Base-by-base conservation (phyloP, 2,329 filamentous ascomycete genomes). In the Aspergillus brasiliensis region DNA sequence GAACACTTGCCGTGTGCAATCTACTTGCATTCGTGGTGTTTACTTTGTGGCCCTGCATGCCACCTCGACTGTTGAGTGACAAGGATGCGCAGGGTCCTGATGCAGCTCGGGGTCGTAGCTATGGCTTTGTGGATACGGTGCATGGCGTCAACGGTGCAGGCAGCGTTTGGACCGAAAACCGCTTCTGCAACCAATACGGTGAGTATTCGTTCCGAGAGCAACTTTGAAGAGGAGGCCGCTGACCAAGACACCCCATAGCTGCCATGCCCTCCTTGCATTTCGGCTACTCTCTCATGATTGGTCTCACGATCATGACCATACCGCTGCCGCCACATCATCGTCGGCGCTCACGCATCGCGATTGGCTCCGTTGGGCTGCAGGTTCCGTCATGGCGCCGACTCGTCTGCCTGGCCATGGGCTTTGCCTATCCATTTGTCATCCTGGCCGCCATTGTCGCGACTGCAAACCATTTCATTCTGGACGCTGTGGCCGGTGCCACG, bases 191-290 rank as follows among this genome's bases (percentile, higher is more conserved):
- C 71, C 88, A 91, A 75, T 91, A 91, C 73, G 88, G 86, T 82
- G 69, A 75, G 81, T 75, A 44, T 40, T 38, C n/a, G 2, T 2
- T 15, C 28, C 38, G n/a, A 17, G 52, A 10, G 13, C 13, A 13
- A 21, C 13, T 46, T n/a, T 2, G 52, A 31, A 11, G 25, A 46
- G 42, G 8, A 46, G 42, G 8, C 46, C n/a, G 46, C 46, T 49
- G 46, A 49, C 46, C 46, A 27, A 27, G 3, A 17, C 46, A 8
- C 2, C 2, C 4, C 46, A 17, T 51, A 87, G 86, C 87, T 57
- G 89, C 89, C 7, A 91, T 91, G 89, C 89, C 89, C 1, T 89
- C 86, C 0, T 81, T 91, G 15, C 89, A 91, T 73, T 91, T 91
- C 69, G 89, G 89, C 3, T 91, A 91, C 77, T 88, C 87, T 3